A percentile compares a stretch with the other conserved stretches of the same genome.
Conservation (phyloP, 345 rosid genomes). For the Dipteronia sinensis region DNA sequence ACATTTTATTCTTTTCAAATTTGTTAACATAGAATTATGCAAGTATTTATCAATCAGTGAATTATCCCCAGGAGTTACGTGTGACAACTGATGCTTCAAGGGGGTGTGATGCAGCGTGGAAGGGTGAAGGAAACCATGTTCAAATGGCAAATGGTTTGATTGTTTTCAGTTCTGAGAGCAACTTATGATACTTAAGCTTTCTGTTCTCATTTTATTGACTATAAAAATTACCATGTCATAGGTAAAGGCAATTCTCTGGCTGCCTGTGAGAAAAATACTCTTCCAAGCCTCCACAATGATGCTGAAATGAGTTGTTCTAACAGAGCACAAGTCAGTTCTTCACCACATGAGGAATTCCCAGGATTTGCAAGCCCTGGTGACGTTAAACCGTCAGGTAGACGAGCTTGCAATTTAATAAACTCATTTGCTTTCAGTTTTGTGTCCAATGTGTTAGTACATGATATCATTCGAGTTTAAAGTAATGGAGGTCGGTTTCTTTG, state of each 20-base stretch:
- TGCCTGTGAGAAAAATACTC: conserved; percentile 36
- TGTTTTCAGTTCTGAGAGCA: conserved; percentile 34
- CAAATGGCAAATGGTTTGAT: conserved; percentile 48
- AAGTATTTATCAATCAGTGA: conserved; percentile 24
- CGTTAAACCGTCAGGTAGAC: conserved; percentile 60
- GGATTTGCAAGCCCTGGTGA: conserved; percentile 72
- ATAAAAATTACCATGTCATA: conserved; percentile 30
- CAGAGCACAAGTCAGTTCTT: conserved; percentile 42
- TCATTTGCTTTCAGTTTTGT: conserved; percentile 16
- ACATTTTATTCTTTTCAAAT: conserved; percentile 13
- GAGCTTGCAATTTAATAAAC: background rate
- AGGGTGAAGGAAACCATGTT: conserved; percentile 45
- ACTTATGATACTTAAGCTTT: conserved; percentile 12
- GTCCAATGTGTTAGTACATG: conserved; percentile 5
- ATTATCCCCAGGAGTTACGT: conserved; percentile 49
- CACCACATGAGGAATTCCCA: conserved; percentile 61
- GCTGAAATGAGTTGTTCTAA: conserved; percentile 36
- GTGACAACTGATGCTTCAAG: conserved; percentile 40
- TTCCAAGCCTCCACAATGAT: conserved; percentile 35
- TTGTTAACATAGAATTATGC: conserved; percentile 21
- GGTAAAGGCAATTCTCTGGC: conserved; percentile 45
- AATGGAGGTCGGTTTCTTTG: background rate
- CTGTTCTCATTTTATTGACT: conserved; percentile 7
- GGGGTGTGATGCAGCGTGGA: conserved; percentile 44
- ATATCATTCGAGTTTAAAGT: background rate